Conservation (phyloP, 2,329 filamentous ascomycete genomes). For the Cadophora gregata region DNA sequence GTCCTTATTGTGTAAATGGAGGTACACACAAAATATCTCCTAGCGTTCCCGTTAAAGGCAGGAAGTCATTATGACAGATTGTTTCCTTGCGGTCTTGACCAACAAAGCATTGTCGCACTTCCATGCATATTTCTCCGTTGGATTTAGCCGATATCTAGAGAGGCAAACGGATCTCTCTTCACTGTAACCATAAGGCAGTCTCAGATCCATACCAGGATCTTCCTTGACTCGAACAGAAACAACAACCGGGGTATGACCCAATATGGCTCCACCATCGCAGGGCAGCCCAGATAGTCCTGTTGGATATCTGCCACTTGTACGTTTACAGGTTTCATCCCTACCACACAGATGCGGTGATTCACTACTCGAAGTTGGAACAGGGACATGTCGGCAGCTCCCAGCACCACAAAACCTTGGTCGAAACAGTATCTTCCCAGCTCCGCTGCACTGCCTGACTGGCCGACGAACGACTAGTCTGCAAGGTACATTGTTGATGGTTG, state of each 20-base stretch:
- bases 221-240: not conserved
- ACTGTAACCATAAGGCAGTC: not conserved
- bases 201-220: not conserved
- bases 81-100: not conserved
- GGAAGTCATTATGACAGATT: not conserved
- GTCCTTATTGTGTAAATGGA: not conserved
- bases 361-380: not conserved
- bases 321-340: conserved; percentile 9
- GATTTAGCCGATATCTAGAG: not conserved
- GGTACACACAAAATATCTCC: not conserved
- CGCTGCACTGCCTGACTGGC: not conserved
- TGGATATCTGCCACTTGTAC: not conserved
- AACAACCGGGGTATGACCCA: not conserved
- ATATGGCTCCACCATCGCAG: not conserved
- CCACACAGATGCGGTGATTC: not conserved
- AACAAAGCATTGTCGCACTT: not conserved
- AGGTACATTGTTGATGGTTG: not conserved
- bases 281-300: not conserved
- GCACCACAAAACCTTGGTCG: conserved; percentile 7
- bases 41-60: not conserved
- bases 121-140: not conserved
- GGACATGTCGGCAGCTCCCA: not conserved
- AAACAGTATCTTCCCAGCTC: not conserved
- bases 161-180: not conserved
- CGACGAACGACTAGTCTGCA: not conserved